A percentile compares a stretch with the other conserved stretches of the same genome.
Evolutionary conservation across 2,329 filamentous ascomycete genomes (phyloP).

Genomic region (Pestalotiopsis fici): DNA sequence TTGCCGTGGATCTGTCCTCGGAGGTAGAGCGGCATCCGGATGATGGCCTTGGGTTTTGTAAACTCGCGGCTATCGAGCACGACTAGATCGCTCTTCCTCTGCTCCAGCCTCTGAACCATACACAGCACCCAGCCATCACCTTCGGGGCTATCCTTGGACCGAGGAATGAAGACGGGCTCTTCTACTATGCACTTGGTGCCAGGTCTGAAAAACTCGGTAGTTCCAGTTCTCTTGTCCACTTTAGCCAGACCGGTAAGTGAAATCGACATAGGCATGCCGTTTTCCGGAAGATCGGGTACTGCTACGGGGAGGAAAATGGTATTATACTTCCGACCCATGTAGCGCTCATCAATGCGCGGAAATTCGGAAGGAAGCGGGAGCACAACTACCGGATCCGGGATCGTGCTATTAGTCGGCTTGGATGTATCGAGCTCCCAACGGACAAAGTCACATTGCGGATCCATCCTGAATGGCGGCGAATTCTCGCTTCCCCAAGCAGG

Average conservation of each 20-base stretch:
- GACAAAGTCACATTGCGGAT: not conserved
- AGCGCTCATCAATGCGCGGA: not conserved
- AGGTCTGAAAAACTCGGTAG: not conserved
- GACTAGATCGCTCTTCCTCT: not conserved
- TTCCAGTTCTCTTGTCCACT: not conserved
- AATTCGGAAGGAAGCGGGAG: not conserved
- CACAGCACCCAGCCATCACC: not conserved
- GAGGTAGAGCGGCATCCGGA: not conserved
- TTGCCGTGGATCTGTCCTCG: not conserved
- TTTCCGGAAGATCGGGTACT: not conserved
- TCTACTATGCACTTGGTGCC: not conserved
- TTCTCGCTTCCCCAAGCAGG: not conserved
- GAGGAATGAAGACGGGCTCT: not conserved
- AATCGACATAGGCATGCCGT: not conserved
- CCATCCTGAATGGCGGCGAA: not conserved
- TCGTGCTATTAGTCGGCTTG: not conserved
- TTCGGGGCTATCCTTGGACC: not conserved
- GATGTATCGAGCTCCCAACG: not conserved
- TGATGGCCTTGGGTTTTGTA: not conserved
- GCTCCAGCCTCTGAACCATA: not conserved
- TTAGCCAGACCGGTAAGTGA: not conserved
- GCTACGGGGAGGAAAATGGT: not conserved
- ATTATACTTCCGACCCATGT: not conserved
- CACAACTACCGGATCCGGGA: not conserved
- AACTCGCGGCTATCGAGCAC: not conserved